Percentiles rank a stretch among this genome's conserved stretches.
phyloP scores from a whole-genome alignment of 352 stramenopile genomes.

The Phytopythium helicoides region DNA sequence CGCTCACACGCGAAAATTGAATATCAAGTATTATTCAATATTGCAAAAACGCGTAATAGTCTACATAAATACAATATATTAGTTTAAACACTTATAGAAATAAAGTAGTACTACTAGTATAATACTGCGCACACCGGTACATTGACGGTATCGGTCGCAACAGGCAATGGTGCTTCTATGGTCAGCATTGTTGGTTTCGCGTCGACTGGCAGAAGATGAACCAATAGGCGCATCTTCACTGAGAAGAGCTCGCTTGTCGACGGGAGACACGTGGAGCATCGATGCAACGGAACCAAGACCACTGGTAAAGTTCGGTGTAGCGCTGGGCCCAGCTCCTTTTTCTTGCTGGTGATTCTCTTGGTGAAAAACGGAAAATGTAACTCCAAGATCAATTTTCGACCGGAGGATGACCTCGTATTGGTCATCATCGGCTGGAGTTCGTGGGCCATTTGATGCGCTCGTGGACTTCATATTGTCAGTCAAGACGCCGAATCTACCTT shows the following conservation, averaged over 20 bases:
- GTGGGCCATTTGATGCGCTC: background rate
- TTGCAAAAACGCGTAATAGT: too few species aligned
- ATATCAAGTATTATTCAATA: too few species aligned
- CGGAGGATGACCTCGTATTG: conserved; percentile 62
- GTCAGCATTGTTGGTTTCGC: background rate
- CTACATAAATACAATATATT: too few species aligned
- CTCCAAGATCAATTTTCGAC: conserved; percentile 39
- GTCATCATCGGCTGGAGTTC: conserved; percentile 11
- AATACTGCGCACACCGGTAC: too few species aligned
- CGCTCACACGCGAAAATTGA: too few species aligned
- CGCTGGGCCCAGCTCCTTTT: background rate
- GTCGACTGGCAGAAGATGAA: too few species aligned
- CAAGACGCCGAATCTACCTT: conserved; percentile 12
- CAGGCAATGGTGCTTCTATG: too few species aligned
- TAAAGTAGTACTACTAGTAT: too few species aligned
- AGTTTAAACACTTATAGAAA: too few species aligned
- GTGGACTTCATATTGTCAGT: conserved; percentile 2
- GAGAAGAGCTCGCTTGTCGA: conserved; percentile 31
- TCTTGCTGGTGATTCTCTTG: conserved; percentile 36
- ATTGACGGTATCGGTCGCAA: too few species aligned
- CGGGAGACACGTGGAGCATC: conserved; percentile 19
- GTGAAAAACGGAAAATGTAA: conserved; percentile 57
- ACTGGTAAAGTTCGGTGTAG: background rate
- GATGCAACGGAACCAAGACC: conserved; percentile 39
- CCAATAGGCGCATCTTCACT: conserved; percentile 40